Evolutionary conservation across 768 basidiomycete genomes (phyloP).

Genomic region (Rhizopogon salebrosus): DNA sequence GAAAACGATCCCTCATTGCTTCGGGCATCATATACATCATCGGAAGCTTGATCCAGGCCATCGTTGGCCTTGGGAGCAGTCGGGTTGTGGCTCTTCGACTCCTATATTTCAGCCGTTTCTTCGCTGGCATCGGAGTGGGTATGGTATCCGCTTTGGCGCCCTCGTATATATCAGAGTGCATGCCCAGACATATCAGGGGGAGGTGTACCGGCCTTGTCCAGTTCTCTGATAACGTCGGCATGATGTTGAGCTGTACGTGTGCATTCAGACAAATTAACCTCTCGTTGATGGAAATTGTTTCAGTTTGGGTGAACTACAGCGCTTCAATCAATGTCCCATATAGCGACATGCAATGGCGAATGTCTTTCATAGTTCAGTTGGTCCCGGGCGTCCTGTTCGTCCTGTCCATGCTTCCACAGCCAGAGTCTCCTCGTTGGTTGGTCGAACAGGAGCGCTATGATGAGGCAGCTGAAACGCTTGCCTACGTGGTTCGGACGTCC

Average conservation of each 20-base stretch:
- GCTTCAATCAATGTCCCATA: constrained; percentile 28
- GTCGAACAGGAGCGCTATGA: constrained; percentile 38
- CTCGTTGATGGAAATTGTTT: neutral
- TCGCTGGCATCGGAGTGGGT: constrained; percentile 53
- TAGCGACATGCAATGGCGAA: constrained; percentile 39
- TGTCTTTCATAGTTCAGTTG: constrained; percentile 43
- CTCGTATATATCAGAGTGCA: constrained; percentile 41
- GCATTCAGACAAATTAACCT: neutral
- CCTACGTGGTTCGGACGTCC: constrained; percentile 25
- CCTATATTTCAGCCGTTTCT: constrained; percentile 41
- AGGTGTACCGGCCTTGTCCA: constrained; percentile 38
- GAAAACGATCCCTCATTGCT: constrained; percentile 35
- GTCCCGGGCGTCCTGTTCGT: constrained; percentile 43
- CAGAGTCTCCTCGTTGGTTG: constrained; percentile 48
- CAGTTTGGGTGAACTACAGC: constrained; percentile 42
- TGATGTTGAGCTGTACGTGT: constrained; percentile 21
- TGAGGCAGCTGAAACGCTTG: constrained; percentile 30
- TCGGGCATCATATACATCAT: constrained; percentile 38
- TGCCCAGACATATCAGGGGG: constrained; percentile 37
- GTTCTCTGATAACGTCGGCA: constrained; percentile 20
- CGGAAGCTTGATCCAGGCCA: constrained; percentile 36
- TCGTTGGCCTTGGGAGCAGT: constrained; percentile 34
- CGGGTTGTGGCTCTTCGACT: constrained; percentile 26
- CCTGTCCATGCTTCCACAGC: constrained; percentile 36
- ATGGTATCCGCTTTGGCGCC: constrained; percentile 41